phyloP scores from a whole-genome alignment of 179 eudicot genomes.

The Beta lomatogona region DNA sequence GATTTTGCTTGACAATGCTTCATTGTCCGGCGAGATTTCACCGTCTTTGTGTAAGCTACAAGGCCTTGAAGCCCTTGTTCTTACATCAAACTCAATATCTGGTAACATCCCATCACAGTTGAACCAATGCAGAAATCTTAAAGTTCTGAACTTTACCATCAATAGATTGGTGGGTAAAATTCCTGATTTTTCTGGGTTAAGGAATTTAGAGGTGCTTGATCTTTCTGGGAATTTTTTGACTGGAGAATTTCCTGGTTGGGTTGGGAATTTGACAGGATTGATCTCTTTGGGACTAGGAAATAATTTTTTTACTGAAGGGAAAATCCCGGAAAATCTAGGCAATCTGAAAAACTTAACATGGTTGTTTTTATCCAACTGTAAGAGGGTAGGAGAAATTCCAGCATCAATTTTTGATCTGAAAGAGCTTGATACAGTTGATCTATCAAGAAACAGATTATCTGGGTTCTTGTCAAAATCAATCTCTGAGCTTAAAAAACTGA shows the following conservation, averaged over 20 bases:
- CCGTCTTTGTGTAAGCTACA: conserved; percentile 58
- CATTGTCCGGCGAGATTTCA: conserved; percentile 60
- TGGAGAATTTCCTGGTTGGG: conserved; percentile 81
- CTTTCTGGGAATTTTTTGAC: conserved; percentile 61
- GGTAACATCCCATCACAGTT: conserved; percentile 58
- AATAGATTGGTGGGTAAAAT: conserved; percentile 63
- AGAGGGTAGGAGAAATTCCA: conserved; percentile 69
- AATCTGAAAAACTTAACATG: conserved; percentile 66
- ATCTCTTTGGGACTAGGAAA: conserved; percentile 57
- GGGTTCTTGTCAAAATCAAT: conserved; percentile 64
- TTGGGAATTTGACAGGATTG: conserved; percentile 53
- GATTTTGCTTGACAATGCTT: conserved; percentile 56
- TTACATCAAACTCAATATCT: conserved; percentile 48
- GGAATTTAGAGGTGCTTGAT: conserved; percentile 62
- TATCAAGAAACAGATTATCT: conserved; percentile 60
- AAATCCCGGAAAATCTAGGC: conserved; percentile 64
- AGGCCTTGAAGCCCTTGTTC: conserved; percentile 52
- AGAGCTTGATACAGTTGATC: conserved; percentile 61
- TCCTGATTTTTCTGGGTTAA: conserved; percentile 68
- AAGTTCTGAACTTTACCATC: conserved; percentile 58
- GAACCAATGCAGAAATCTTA: conserved; percentile 49
- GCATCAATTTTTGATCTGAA: conserved; percentile 63
- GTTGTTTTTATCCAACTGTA: conserved; percentile 53
- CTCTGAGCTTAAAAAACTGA: conserved; percentile 45
- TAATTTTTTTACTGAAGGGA: conserved; percentile 61